phyloP scores from a whole-genome alignment of 192 early-diverging fungal species.

The Coemansia aciculifera region DNA sequence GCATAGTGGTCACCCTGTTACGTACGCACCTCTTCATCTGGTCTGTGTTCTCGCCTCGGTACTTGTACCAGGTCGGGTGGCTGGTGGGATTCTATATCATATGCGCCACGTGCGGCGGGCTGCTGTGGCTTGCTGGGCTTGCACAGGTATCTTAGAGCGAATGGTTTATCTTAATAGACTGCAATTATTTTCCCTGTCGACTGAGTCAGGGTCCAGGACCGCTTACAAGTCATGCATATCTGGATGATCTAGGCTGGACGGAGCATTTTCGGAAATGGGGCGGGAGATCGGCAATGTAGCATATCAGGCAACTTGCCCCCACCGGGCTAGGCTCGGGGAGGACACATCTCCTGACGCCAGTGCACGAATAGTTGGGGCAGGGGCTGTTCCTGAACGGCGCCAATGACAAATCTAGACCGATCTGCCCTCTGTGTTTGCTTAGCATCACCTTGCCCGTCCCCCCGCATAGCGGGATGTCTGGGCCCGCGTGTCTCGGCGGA shows the following conservation, averaged over 20 bases:
- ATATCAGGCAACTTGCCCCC: neutral
- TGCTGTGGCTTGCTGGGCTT: slow-evolving; percentile 23
- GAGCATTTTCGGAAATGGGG: neutral
- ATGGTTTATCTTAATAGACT: neutral
- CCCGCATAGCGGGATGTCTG: neutral
- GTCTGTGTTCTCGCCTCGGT: slow-evolving; percentile 83
- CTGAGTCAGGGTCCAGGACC: neutral
- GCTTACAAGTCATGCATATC: neutral
- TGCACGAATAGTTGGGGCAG: neutral
- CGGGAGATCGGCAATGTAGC: neutral
- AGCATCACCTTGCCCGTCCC: neutral
- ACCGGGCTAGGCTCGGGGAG: neutral
- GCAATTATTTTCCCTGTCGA: neutral
- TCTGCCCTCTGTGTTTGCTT: neutral
- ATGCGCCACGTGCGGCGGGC: slow-evolving; percentile 23
- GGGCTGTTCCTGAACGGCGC: neutral
- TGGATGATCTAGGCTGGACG: neutral
- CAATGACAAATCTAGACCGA: neutral
- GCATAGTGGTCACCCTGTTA: slow-evolving; percentile 63
- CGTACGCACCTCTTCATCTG: slow-evolving; percentile 77
- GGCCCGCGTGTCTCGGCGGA: neutral
- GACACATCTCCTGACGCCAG: neutral
- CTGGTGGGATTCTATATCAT: slow-evolving; percentile 42
- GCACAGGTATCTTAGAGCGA: neutral
- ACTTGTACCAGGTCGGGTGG: slow-evolving; percentile 76